Percentiles rank a stretch among this genome's conserved stretches.
These are phyloP conservation scores for Neofusicoccum umdonicola DNA, from an alignment of 2,329 filamentous ascomycete genomes.

Conservation along the genomic window DNA sequence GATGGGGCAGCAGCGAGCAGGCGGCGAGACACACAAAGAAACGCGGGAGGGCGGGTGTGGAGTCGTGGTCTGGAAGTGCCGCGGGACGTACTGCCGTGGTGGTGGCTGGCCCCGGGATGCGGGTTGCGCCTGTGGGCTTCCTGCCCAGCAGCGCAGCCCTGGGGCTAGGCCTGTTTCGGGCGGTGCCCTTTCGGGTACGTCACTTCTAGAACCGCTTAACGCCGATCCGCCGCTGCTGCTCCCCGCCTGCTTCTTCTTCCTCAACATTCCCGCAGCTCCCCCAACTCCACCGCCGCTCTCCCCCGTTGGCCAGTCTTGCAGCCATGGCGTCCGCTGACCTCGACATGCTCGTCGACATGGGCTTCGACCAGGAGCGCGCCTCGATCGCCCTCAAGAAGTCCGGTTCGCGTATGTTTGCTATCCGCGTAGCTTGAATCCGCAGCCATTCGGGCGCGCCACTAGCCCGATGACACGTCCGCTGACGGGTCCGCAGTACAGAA, in stretches of 20 bases:
- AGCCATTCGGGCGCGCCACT: not conserved
- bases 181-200: not conserved
- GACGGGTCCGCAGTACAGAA: constrained; percentile 63
- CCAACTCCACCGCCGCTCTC: not conserved
- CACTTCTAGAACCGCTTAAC: constrained; percentile 8
- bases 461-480: constrained; percentile 7
- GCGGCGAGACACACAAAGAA: not conserved
- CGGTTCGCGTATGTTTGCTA: constrained; percentile 64
- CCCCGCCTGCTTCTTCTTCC: not conserved
- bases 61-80: constrained; percentile 15
- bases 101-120: constrained; percentile 9
- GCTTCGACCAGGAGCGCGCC: constrained; percentile 79
- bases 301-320: not conserved
- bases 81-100: constrained; percentile 17
- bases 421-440: not conserved
- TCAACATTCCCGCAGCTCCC: not conserved
- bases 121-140: not conserved
- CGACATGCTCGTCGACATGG: constrained; percentile 63
- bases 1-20: not conserved
- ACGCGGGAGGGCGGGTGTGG: not conserved
- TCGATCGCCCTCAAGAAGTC: constrained; percentile 81
- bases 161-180: not conserved
- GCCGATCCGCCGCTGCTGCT: constrained; percentile 4
- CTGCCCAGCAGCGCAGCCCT: not conserved
- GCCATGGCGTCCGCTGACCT: constrained; percentile 53